A percentile compares a stretch with the other conserved stretches of the same genome.
phyloP scores from a whole-genome alignment of 2,329 filamentous ascomycete species.

The Bipolaris victoriae region DNA sequence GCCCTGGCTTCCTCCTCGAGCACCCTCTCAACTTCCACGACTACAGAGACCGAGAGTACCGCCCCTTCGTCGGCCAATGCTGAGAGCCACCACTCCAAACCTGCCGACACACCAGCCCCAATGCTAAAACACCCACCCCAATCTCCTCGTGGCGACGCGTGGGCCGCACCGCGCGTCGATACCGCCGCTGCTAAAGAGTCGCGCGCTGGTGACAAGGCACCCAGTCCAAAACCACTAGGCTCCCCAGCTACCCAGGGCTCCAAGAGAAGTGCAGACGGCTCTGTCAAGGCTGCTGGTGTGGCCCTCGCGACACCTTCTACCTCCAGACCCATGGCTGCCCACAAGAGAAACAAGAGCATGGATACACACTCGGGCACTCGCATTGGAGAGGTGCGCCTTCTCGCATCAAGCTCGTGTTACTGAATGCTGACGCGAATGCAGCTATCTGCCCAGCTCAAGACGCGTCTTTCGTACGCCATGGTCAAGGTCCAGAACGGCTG shows the following conservation, averaged over 20 bases:
- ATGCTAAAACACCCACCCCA: conserved; percentile 56
- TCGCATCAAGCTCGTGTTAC: conserved; percentile 10
- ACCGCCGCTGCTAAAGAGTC: conserved; percentile 31
- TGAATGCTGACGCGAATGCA: conserved; percentile 50
- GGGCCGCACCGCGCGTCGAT: conserved; percentile 32
- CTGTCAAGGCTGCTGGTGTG: conserved; percentile 59
- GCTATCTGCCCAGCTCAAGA: conserved; percentile 79
- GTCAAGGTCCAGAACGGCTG: conserved; percentile 88
- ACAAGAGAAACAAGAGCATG: conserved; percentile 75
- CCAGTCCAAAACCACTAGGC: conserved; percentile 52
- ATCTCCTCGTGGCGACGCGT: conserved; percentile 50
- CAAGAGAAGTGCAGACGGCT: conserved; percentile 79
- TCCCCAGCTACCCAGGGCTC: conserved; percentile 56
- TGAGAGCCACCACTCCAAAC: conserved; percentile 55
- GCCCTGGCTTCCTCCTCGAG: conserved; percentile 41
- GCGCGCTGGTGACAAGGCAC: conserved; percentile 41
- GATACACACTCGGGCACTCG: conserved; percentile 68
- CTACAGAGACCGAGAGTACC: conserved; percentile 16
- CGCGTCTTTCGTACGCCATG: conserved; percentile 90
- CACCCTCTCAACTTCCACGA: conserved; percentile 40
- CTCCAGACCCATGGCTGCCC: conserved; percentile 50
- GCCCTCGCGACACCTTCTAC: conserved; percentile 18
- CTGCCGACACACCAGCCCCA: conserved; percentile 20
- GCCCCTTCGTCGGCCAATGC: conserved; percentile 37
- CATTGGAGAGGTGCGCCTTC: conserved; percentile 74